phyloP scores from a whole-genome alignment of 2,329 filamentous ascomycete genomes.

The Orbilia javanica region DNA sequence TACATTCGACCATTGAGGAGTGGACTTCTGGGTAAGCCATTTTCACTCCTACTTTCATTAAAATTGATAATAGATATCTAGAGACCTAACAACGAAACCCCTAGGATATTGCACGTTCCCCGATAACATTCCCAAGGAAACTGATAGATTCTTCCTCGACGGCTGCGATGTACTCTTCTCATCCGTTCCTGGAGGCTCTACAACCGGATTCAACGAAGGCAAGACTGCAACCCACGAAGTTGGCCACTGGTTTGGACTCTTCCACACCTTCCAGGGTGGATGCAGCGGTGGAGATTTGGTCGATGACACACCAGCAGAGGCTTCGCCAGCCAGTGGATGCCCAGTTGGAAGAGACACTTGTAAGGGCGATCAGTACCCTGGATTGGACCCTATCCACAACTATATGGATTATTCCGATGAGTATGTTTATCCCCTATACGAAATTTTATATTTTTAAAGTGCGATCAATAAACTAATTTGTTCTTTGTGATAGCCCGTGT shows the following conservation, averaged over 20 bases:
- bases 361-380: conserved; percentile 58
- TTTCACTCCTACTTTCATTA: not conserved
- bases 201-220: conserved; percentile 25
- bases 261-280: conserved; percentile 63
- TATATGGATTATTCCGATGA: conserved; percentile 63
- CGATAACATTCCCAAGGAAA: not conserved
- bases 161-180: conserved; percentile 46
- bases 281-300: conserved; percentile 62
- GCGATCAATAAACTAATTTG: not conserved
- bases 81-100: not conserved
- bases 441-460: not conserved
- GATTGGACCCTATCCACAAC: conserved; percentile 63
- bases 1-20: conserved; percentile 27
- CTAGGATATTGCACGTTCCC: conserved; percentile 50
- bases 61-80: not conserved
- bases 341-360: conserved; percentile 62
- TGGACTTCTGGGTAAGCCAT: conserved; percentile 17
- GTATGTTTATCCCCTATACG: conserved; percentile 12
- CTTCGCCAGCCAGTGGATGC: conserved; percentile 61
- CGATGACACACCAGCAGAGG: conserved; percentile 63
- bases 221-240: conserved; percentile 63
- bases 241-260: conserved; percentile 64
- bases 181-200: conserved; percentile 20
- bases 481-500: conserved; percentile 18
- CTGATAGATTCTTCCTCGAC: conserved; percentile 33